These are phyloP conservation scores for Xylaria arbuscula DNA, from an alignment of 2,329 filamentous ascomycete species.

Conservation along the genomic window DNA sequence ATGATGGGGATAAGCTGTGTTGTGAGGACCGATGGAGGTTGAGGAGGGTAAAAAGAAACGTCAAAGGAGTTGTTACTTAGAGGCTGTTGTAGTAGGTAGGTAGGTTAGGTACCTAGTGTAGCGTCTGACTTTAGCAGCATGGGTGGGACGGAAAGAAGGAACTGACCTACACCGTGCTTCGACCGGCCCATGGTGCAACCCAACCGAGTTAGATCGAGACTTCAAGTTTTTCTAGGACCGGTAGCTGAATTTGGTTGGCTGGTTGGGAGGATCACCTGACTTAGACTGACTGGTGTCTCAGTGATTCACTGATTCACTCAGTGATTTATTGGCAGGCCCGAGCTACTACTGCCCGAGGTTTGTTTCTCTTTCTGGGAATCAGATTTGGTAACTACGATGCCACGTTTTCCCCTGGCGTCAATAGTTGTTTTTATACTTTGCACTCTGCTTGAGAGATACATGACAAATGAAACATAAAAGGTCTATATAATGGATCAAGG, in stretches of 20 bases:
- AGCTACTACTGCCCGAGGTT: background rate
- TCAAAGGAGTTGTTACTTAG: conserved; percentile 44
- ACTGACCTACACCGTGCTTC: conserved; percentile 34
- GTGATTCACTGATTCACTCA: background rate
- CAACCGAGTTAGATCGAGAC: conserved; percentile 24
- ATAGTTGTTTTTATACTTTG: background rate
- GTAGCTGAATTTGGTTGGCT: conserved; percentile 20
- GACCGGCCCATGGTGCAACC: conserved; percentile 14
- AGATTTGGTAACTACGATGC: conserved; percentile 7
- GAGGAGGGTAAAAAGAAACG: conserved; percentile 43
- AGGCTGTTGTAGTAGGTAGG: conserved; percentile 11
- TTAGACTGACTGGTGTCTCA: background rate
- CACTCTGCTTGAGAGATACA: too few relatives aligned
- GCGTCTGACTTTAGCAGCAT: conserved; percentile 27
- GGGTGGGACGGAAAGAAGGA: conserved; percentile 31
- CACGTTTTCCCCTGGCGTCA: conserved; percentile 9
- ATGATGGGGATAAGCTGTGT: conserved; percentile 29
- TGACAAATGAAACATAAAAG: too few relatives aligned
- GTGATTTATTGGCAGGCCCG: background rate
- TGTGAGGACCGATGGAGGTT: conserved; percentile 30
- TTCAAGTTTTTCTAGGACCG: conserved; percentile 27
- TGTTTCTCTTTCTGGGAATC: conserved; percentile 1
- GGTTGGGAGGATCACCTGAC: conserved; percentile 19
- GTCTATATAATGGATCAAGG: too few relatives aligned
- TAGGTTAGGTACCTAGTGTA: background rate